Base-by-base conservation (phyloP, 2,329 filamentous ascomycete species). In the Lasiodiplodia hormozganensis region DNA sequence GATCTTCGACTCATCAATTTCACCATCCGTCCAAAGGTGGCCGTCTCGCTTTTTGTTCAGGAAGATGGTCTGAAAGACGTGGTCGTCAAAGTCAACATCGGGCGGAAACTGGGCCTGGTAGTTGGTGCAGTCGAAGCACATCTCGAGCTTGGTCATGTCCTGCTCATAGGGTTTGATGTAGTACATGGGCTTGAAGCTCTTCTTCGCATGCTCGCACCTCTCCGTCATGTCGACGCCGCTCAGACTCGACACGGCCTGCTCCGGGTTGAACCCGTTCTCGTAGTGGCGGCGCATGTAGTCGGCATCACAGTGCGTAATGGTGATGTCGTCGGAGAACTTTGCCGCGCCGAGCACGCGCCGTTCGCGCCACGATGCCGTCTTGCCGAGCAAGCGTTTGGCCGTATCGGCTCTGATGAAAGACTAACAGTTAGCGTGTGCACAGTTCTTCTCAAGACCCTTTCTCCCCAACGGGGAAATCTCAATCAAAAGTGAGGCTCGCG, bases 81-180 rank as follows among this genome's bases (percentile, higher is more conserved):
- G 89, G 64, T 86, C 82, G 31, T 87, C 84, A 65, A 86, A 85
- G 0, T 84, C 82, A 0, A 86, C 81, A 1, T 82, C 77, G 1
- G 88, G 87, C 5, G 78, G 78, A 70, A 93, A 90, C 74, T 93
- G 90, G 54, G 89, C 85, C 76, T 93, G 90, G 78, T 93, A 92
- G 76, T 92, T 91, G 47, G 88, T 90, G 79, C 89, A 91, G 77
- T 93, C 90, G 78, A 92, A 93, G 68, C 86, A 90, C 84, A 82
- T 88, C 75, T 87, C 86, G 43, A 84, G 85, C 76, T 88, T 86
- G 2, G 81, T 85, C 1, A 83, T 82, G 72, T 89, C 85, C 16
- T 84, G 69, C 0, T 82, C 77, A 75, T 90, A 90, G 65, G 84
- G 85, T 67, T 89, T 87, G 71, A 88, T 90, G 74, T 86, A 86